Conservation (phyloP, 768 basidiomycete genomes). For the Phanerochaete carnosa region DNA sequence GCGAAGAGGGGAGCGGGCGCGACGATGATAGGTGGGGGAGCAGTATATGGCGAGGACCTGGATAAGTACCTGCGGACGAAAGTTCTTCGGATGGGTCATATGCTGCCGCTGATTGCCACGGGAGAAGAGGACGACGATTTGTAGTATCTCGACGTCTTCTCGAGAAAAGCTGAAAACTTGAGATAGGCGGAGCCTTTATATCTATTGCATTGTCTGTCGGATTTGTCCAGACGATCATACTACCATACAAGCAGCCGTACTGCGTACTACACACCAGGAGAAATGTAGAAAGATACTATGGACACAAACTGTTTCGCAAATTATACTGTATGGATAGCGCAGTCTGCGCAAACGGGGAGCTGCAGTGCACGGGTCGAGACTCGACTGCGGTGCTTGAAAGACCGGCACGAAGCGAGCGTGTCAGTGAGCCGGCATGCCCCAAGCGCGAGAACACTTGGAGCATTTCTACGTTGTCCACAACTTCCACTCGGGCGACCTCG, state of each 20-base stretch:
- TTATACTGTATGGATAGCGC: no score
- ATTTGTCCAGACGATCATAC: not conserved
- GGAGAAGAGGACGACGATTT: conserved; percentile 15
- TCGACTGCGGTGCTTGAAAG: not conserved
- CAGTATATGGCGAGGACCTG: conserved; percentile 78
- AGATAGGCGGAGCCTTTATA: not conserved
- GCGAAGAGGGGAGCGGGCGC: conserved; percentile 52
- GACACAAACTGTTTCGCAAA: no score
- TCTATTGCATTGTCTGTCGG: not conserved
- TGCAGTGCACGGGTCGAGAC: not conserved
- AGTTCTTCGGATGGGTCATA: conserved; percentile 95
- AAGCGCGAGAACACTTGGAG: not conserved
- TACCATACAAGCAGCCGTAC: not conserved
- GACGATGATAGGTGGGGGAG: conserved; percentile 77
- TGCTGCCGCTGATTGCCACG: conserved; percentile 52
- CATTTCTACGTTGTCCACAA: conserved; percentile 1
- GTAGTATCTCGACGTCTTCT: not conserved
- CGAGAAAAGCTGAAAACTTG: not conserved
- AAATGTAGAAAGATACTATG: not conserved
- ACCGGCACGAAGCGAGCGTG: not conserved
- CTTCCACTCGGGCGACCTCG: not conserved
- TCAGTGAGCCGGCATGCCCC: not conserved
- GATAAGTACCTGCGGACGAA: conserved; percentile 96
- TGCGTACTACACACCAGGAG: not conserved
- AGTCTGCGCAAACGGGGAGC: not conserved